Percentiles rank a stretch among this genome's conserved stretches.
Conservation (phyloP, 257 asterid species). For the Striga asiatica region DNA sequence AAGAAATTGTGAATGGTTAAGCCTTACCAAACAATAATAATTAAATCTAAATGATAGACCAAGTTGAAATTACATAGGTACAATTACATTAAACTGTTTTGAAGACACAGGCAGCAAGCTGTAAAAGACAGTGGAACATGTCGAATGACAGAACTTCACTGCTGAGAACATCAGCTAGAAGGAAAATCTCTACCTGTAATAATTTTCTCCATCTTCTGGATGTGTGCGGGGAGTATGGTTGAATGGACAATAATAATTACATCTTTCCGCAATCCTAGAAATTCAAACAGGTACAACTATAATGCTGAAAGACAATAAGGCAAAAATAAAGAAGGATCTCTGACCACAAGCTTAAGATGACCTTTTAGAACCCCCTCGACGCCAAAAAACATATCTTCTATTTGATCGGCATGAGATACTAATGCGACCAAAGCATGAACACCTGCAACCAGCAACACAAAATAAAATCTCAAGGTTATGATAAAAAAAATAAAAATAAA, state of each 20-base stretch:
- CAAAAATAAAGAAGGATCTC: slow-evolving; percentile 13
- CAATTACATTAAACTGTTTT: background rate
- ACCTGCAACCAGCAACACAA: slow-evolving; percentile 31
- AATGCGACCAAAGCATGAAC: slow-evolving; percentile 69
- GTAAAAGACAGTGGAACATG: background rate
- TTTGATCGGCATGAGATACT: slow-evolving; percentile 66
- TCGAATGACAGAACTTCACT: background rate
- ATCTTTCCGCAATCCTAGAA: slow-evolving; percentile 58
- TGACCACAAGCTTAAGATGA: slow-evolving; percentile 20
- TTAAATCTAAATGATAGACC: slow-evolving; percentile 1
- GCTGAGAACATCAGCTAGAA: slow-evolving; percentile 1
- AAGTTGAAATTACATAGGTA: background rate
- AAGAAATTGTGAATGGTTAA: background rate
- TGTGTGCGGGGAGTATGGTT: slow-evolving; percentile 43
- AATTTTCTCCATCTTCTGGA: slow-evolving; percentile 55
- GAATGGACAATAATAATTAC: slow-evolving; percentile 64
- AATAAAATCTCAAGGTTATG: slow-evolving; percentile 7
- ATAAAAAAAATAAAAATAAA: too few relatives aligned
- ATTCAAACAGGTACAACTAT: slow-evolving; percentile 6
- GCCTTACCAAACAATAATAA: background rate
- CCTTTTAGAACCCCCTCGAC: slow-evolving; percentile 61
- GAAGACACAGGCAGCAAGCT: slow-evolving; percentile 3
- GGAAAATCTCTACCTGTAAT: slow-evolving; percentile 44
- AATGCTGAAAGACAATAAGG: slow-evolving; percentile 15
- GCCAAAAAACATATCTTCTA: slow-evolving; percentile 40